A percentile compares a stretch with the other conserved stretches of the same genome.
phyloP scores from a whole-genome alignment of 768 basidiomycete species.

The Lactifluus pinguis region DNA sequence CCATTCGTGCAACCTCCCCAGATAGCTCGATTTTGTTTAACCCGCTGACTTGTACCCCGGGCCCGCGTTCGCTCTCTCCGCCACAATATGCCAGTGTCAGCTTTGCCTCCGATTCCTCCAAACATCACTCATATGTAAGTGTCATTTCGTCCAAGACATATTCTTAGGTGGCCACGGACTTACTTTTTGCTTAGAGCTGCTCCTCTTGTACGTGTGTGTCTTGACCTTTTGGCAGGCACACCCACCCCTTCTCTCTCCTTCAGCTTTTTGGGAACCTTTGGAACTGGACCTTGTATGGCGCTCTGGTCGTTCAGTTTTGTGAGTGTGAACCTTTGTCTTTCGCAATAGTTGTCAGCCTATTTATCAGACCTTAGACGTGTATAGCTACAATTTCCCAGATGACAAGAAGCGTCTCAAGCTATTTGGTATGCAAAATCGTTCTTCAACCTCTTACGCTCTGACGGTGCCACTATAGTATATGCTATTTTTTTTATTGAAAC shows the following conservation, averaged over 20 bases:
- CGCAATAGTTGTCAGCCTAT: background rate
- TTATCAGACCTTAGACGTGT: conserved; percentile 1
- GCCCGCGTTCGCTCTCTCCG: background rate
- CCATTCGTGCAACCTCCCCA: too few species aligned
- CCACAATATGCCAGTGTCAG: too few species aligned
- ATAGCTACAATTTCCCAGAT: conserved; percentile 1
- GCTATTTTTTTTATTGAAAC: conserved; percentile 21
- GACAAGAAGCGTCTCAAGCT: background rate
- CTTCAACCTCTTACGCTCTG: background rate
- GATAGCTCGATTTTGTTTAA: background rate
- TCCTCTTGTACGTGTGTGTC: background rate
- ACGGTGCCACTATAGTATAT: conserved; percentile 17
- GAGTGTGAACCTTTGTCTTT: background rate
- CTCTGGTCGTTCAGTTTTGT: background rate
- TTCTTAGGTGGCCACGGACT: too few species aligned
- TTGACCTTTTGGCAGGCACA: background rate
- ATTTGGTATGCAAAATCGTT: background rate
- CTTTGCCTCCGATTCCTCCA: too few species aligned
- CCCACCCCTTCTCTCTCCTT: background rate
- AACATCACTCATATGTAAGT: too few species aligned
- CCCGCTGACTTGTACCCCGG: too few species aligned
- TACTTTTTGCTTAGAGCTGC: background rate
- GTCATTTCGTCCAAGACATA: too few species aligned
- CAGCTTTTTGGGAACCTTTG: background rate
- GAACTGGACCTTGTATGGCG: background rate